These are phyloP conservation scores for Mycosphaerella sp. DNA, from an alignment of 2,329 filamentous ascomycete species.

Conservation along the genomic window DNA sequence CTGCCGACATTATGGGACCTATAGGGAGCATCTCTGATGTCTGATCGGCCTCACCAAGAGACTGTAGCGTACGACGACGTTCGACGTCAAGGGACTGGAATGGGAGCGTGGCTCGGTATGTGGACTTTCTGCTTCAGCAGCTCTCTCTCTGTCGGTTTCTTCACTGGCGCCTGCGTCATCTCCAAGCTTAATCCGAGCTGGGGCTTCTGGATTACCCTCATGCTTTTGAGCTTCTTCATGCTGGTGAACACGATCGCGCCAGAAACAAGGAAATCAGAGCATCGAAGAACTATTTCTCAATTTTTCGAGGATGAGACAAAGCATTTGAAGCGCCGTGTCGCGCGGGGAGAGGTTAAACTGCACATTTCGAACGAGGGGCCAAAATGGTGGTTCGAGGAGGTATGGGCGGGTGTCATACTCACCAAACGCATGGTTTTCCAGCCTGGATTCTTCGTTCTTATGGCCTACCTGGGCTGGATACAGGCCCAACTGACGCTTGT, in stretches of 20 bases:
- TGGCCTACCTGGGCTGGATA: constrained; percentile 70
- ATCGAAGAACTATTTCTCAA: constrained; percentile 62
- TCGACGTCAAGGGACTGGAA: constrained; percentile 67
- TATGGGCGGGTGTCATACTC: constrained; percentile 63
- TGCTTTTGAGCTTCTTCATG: constrained; percentile 59
- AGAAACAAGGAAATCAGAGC: constrained; percentile 64
- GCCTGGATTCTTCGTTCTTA: constrained; percentile 65
- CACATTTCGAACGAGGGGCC: constrained; percentile 66
- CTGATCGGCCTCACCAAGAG: constrained; percentile 65
- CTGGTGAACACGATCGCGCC: constrained; percentile 65
- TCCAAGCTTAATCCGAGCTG: constrained; percentile 58
- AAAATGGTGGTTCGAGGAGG: constrained; percentile 70
- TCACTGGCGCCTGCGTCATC: constrained; percentile 65
- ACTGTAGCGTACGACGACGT: constrained; percentile 61
- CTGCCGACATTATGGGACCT: constrained; percentile 65
- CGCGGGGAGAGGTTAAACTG: constrained; percentile 69
- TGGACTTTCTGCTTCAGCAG: constrained; percentile 75
- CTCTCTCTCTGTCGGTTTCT: constrained; percentile 64
- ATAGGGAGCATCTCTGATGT: constrained; percentile 70
- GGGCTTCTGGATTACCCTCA: constrained; percentile 70
- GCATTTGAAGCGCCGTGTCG: constrained; percentile 51
- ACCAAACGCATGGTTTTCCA: constrained; percentile 66
- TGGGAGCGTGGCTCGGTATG: constrained; percentile 72
- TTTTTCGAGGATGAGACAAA: constrained; percentile 44
- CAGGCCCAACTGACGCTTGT: constrained; percentile 70